These are phyloP conservation scores for Phaeosphaeriaceae sp. DNA, from an alignment of 2,329 filamentous ascomycete species.

Conservation along the genomic window DNA sequence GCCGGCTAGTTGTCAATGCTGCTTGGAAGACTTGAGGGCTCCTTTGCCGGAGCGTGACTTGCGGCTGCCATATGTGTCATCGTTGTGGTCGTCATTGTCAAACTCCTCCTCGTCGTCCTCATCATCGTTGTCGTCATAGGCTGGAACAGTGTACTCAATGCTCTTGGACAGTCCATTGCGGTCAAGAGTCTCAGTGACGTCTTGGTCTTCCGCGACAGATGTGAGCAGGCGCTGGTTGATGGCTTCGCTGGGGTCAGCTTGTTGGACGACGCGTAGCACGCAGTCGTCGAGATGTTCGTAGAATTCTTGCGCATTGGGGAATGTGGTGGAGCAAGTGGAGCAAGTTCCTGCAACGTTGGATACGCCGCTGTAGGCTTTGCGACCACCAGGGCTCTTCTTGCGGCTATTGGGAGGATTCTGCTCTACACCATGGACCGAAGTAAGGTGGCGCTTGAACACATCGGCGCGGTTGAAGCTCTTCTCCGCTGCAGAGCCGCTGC, in stretches of 20 bases:
- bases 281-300: slow-evolving; percentile 90
- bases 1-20: slow-evolving; percentile 58
- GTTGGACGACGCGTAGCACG: slow-evolving; percentile 66
- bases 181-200: slow-evolving; percentile 49
- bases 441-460: slow-evolving; percentile 93
- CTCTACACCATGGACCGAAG: slow-evolving; percentile 88
- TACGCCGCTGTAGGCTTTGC: slow-evolving; percentile 72
- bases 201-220: slow-evolving; percentile 49
- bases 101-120: slow-evolving; percentile 68
- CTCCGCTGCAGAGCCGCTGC: slow-evolving; percentile 84
- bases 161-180: slow-evolving; percentile 50
- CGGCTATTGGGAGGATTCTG: slow-evolving; percentile 91
- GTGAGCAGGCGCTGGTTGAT: slow-evolving; percentile 52
- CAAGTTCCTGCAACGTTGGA: slow-evolving; percentile 82
- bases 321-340: slow-evolving; percentile 87
- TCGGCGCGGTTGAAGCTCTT: slow-evolving; percentile 97
- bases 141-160: slow-evolving; percentile 53
- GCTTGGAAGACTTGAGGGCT: slow-evolving; percentile 58
- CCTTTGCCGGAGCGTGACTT: slow-evolving; percentile 57
- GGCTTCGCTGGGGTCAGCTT: slow-evolving; percentile 51
- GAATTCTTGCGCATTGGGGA: slow-evolving; percentile 90
- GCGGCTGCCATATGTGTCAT: slow-evolving; percentile 61
- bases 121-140: slow-evolving; percentile 63
- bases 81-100: slow-evolving; percentile 59
- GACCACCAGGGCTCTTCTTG: slow-evolving; percentile 68